Evolutionary conservation across 2,329 filamentous ascomycete genomes (phyloP), one percentile per base, ranked within the genome.

Genomic region (Pseudogymnoascus sp.): DNA sequence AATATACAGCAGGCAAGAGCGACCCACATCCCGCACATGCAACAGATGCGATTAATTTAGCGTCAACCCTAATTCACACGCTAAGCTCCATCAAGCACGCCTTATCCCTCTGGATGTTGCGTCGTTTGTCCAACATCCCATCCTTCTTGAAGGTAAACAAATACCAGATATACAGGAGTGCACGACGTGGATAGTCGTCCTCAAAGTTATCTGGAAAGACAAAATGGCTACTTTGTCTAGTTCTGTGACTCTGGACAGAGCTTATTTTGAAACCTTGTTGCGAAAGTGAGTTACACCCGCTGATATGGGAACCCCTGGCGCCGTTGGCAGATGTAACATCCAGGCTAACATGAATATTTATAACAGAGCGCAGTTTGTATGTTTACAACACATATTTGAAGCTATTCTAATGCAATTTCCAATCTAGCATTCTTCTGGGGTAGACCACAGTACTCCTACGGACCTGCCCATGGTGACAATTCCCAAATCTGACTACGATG

Each of bases 221-320:
- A 18, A 56, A 56, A 56, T 60, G 60, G 40, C 23, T 34, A 21
- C 36, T 53, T 56, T 42, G 23, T 38, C 34, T 16, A 25, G 23
- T 50, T 75, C 78, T 67, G 81, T 88, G 60, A 86, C 84, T 8
- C 80, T 88, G 67, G 83, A 84, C 66, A 84, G 81, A 70, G 73
- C 75, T 60, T 84, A 88, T 75, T 84, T 88, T 68, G 82, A 88
- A 69, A 82, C 84, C 64, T 77, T 89, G 56, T 71, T 87, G 62
- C 80, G 82, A 71, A 82, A 84, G 87, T 89, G 75, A 77, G 81
- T 73, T 21, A 50, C 63, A 65, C 56, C 34, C 59, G 50, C 56
- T 61, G 28, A 38, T 31, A 59, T n/a, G 40, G 34, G 34, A n/a
- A n/a, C 25, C 36, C 25, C 25, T 56, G n/a, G 34, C 12, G 34